phyloP scores from a whole-genome alignment of 768 basidiomycete species.

The Flagelloscypha sp. region DNA sequence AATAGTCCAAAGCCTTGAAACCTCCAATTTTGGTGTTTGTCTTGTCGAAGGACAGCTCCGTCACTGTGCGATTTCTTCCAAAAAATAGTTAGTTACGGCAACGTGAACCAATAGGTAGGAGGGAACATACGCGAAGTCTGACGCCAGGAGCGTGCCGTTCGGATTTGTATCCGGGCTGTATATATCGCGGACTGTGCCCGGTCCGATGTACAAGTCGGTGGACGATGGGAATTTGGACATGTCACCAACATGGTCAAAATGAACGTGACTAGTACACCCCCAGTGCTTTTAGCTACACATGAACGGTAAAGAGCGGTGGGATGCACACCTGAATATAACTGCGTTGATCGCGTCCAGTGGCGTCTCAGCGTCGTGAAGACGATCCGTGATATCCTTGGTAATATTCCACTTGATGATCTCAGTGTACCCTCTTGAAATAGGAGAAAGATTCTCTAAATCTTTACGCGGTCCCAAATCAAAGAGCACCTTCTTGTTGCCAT shows the following conservation, averaged over 20 bases:
- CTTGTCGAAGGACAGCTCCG: conserved; percentile 7
- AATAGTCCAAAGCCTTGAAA: conserved; percentile 8
- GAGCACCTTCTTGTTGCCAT: conserved; percentile 8
- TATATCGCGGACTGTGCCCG: too few species aligned
- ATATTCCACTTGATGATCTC: background rate
- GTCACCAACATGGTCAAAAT: conserved; percentile 9
- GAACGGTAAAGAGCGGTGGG: too few species aligned
- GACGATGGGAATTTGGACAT: conserved; percentile 13
- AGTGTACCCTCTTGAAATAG: conserved; percentile 1
- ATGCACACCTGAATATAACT: too few species aligned
- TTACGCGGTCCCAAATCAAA: conserved; percentile 10
- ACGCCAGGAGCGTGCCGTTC: conserved; percentile 4
- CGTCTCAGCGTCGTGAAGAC: conserved; percentile 9
- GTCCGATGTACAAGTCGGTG: conserved; percentile 8
- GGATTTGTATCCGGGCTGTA: conserved; percentile 5
- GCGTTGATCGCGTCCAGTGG: too few species aligned
- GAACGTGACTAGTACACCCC: conserved; percentile 5
- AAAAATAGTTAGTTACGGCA: background rate
- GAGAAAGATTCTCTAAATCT: conserved; percentile 6
- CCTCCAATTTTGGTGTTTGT: conserved; percentile 9
- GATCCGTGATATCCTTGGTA: conserved; percentile 5
- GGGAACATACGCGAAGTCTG: conserved; percentile 8
- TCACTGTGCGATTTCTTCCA: conserved; percentile 8
- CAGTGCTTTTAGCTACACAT: too few species aligned
- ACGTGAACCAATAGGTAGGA: background rate